Evolutionary conservation across 306 rosid species (phyloP).

Genomic region (Notholithocarpus densiflorus): DNA sequence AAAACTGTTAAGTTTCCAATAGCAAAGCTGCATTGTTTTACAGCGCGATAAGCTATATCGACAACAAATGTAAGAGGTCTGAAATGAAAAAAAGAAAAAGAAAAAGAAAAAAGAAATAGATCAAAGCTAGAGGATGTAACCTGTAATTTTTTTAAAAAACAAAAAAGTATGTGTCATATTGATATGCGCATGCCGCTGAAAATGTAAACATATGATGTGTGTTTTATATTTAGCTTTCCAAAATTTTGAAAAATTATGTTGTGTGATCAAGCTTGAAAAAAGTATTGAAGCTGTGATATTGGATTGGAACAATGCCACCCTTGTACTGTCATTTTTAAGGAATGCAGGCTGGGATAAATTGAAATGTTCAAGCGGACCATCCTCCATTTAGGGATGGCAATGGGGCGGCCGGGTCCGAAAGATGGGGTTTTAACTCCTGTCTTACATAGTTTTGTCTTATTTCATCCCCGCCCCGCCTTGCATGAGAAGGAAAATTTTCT

Average conservation of each 20-base stretch:
- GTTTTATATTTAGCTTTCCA: neutral
- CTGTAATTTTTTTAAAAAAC: no score
- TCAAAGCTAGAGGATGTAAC: neutral
- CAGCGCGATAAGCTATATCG: no score
- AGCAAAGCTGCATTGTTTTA: no score
- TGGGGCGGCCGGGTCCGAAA: no score
- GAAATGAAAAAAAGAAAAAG: no score
- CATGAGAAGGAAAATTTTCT: no score
- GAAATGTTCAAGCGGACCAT: slow-evolving; percentile 78
- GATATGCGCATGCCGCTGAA: neutral
- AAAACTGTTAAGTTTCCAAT: no score
- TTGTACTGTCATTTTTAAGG: slow-evolving; percentile 42
- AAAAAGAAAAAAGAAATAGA: neutral
- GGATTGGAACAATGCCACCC: slow-evolving; percentile 59
- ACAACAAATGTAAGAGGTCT: no score
- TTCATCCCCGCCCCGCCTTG: accelerated
- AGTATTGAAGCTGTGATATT: slow-evolving; percentile 52
- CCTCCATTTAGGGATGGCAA: slow-evolving; percentile 43
- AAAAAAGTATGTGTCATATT: neutral
- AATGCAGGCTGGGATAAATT: slow-evolving; percentile 68
- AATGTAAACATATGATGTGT: neutral
- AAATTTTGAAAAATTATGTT: no score
- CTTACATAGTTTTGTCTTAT: no score
- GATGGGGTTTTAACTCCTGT: no score
- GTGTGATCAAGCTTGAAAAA: neutral